Evolutionary conservation across 352 stramenopile species (phyloP), one percentile per base, ranked within the genome.

Genomic region (Globisporangium abappressorium): DNA sequence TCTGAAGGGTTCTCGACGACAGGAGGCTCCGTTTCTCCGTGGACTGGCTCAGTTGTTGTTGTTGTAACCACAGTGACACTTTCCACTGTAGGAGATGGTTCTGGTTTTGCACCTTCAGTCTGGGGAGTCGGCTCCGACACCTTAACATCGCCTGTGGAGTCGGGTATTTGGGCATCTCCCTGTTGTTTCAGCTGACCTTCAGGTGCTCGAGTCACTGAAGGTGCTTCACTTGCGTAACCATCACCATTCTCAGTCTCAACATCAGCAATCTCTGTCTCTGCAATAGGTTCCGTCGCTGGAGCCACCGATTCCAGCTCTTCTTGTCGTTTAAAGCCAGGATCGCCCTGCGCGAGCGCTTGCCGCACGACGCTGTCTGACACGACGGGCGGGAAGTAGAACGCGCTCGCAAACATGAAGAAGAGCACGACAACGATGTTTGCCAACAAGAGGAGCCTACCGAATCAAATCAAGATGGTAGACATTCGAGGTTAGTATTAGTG

Each of bases 351-450:
- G 18, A 87, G 56, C 9, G 62, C 73, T 46, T 85, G 65, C 11
- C 77, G 69, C 12, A 90, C 65, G 22, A 85, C 64, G 33, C 66
- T 72, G 3, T 80, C 69, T 0, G 72, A 68, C 1, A 64, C 73
- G 5, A 75, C 54, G 22, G 75, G 72, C 3, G 80, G 81, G 56
- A 91, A 89, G 49, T 76, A 85, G 5, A 70, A 62, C 6, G 78
- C 77, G 64, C 78, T 87, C 30, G 74, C 62, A 69, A 91, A 87
- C 65, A 87, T 88, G 73, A 90, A 87, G 2, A 43, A 62, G 0
- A 73, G 71, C 28, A 91, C 63, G 1, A 76, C 75, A 24, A 75
- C 38, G 24, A 89, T 70, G 57, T 89, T 91, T 24, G 71, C 43
- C 38, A 90, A 38, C 47, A 91, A 59, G 20, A 86, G 80, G 51